Evolutionary conservation across 805 yeast genomes (phyloP), one percentile per base, ranked within the genome.

Genomic region (Kodamaea nitidulidarum): DNA sequence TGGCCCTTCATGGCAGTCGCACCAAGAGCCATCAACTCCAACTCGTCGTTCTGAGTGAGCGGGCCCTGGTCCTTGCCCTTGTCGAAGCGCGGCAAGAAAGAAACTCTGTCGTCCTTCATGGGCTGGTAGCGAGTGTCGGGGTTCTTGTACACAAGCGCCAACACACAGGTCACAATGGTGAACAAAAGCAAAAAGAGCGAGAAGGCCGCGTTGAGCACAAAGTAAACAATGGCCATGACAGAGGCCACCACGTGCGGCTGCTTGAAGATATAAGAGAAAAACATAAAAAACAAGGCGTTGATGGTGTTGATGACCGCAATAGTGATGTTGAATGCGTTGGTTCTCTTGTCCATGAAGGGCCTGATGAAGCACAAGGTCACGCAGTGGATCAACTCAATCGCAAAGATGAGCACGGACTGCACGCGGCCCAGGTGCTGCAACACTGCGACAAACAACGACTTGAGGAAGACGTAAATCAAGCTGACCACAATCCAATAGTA

Each of bases 71-170:
- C 50, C 15, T 33, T 26, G 7, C 50, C 51, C 26, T 53, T 55
- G 40, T 69, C 80, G 40, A 71, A 70, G 52, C 81, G 73, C 46
- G 90, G 90, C 56, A 93, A 85, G 60, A 93, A 93, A n/a, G 96
- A 85, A 37, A 85, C 93, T 58, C 98, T 79, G 58, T 93, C 98
- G 61, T 93, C 98, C 52, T 84, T 84, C 84, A 91, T 84, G 45
- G 96, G 98, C 66, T 88, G 91, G 67, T 93, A 93, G 51, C 95
- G 77, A 7, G 91, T 79, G 63, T 93, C 98, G 38, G 98, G 98
- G 60, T 93, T 88, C 71, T 84, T 88, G 60, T 84, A 82, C 22
- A 90, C 49, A 52, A 93, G 62, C 0, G 96, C 96, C 62, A 88
- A 68, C 4, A 81, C 69, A 67, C 98, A 90, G 1, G 96, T 85